Evolutionary conservation across 2,329 filamentous ascomycete genomes (phyloP), one percentile per base, ranked within the genome.

Genomic region (Ceratocystis diversiconidia): DNA sequence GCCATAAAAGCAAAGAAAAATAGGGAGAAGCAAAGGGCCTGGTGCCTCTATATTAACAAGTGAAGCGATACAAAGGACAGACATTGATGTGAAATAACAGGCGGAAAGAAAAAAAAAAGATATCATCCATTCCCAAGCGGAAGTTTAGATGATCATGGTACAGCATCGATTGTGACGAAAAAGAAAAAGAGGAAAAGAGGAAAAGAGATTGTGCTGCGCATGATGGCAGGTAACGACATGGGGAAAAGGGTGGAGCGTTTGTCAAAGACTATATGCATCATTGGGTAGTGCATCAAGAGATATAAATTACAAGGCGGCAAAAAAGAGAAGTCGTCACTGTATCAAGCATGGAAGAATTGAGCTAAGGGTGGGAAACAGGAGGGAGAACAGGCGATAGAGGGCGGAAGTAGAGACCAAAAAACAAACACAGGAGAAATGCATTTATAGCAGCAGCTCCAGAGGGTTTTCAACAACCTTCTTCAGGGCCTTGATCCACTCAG

Each of bases 391-490:
- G 46, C 5, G 15, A 19, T n/a, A 19, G 46, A 19, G 15, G 46
- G 19, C 2, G 15, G 19, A 10, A 19, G 7, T 15, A 64, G 28
- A 61, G 30, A 52, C 25, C 22, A 22, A 52, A 44, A 55, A 19
- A n/a, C 5, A 32, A 32, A 12, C 36, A 60, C 17, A 22, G 61
- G 32, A 60, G 17, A 44, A 25, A 57, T 60, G 60, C 62, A 63
- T 68, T 81, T 87, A 99, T 77, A 99, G 83, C 76, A 99, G 81
- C 71, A 99, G 83, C 80, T 95, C 89, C 71, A 99, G 83, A 70
- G 94, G 94, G 83, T 96, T 96, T 86, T 99, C 94, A 68, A 99
- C 81, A 64, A 91, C 89, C 84, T 92, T 92, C 88, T 99, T 99
- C 76, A 99, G 81, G 81, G 95, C 94, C 77, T 85, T 86, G 78